Conservation (phyloP, 2,329 filamentous ascomycete species). For the Alternaria rosae region DNA sequence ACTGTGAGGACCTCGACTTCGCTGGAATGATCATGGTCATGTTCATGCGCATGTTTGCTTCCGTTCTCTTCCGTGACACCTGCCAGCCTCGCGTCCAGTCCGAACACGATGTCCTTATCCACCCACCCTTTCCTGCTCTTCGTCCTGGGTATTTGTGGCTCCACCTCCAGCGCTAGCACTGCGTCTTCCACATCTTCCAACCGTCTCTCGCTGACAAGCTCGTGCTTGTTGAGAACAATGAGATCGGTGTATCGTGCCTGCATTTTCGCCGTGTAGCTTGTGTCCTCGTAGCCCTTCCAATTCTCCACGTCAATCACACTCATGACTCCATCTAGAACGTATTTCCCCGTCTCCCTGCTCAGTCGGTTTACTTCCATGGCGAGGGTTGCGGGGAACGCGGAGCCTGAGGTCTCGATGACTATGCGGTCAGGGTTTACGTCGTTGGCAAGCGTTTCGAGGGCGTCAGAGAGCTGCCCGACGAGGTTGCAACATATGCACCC, state of each 20-base stretch:
- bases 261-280: constrained; percentile 84
- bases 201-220: constrained; percentile 73
- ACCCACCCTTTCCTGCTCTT: constrained; percentile 86
- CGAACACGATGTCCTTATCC: constrained; percentile 80
- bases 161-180: constrained; percentile 80
- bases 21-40: constrained; percentile 72
- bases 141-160: constrained; percentile 76
- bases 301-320: constrained; percentile 95
- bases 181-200: constrained; percentile 81
- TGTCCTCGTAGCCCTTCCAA: constrained; percentile 92
- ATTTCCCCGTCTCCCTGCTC: constrained; percentile 71
- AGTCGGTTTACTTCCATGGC: constrained; percentile 89
- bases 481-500: constrained; percentile 99
- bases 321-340: constrained; percentile 84
- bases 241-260: constrained; percentile 91
- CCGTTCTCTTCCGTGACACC: constrained; percentile 54
- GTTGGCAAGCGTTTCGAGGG: constrained; percentile 75
- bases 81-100: constrained; percentile 83
- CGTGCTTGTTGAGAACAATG: constrained; percentile 94
- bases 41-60: constrained; percentile 40
- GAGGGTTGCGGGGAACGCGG: constrained; percentile 81
- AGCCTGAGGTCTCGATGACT: constrained; percentile 91
- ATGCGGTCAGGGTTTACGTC: constrained; percentile 77
- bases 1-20: constrained; percentile 93
- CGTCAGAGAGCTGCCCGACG: constrained; percentile 85